phyloP scores from a whole-genome alignment of 768 basidiomycete genomes.

The Infundibulicybe gibba region DNA sequence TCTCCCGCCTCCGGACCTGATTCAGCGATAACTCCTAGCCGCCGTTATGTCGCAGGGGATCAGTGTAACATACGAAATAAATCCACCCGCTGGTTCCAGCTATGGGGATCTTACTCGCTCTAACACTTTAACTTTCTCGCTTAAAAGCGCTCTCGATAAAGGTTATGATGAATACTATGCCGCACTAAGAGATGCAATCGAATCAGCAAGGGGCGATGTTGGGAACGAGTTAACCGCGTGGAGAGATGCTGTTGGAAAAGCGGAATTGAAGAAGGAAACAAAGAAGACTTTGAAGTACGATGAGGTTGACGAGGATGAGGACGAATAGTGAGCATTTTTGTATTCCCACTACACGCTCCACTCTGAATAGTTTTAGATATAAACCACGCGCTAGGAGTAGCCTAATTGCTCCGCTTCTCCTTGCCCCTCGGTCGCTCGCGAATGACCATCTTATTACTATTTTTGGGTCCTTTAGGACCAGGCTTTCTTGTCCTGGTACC shows the following conservation, averaged over 20 bases:
- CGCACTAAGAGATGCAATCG: constrained; percentile 43
- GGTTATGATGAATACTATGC: constrained; percentile 44
- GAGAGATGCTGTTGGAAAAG: constrained; percentile 69
- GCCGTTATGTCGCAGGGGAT: constrained; percentile 22
- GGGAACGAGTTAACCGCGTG: constrained; percentile 72
- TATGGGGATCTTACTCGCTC: constrained; percentile 11
- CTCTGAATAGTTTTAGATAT: background rate
- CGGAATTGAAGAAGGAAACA: constrained; percentile 59
- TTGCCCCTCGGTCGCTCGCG: constrained; percentile 79
- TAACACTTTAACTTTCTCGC: constrained; percentile 14
- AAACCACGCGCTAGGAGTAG: background rate
- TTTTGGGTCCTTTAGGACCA: constrained; percentile 86
- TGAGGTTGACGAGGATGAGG: constrained; percentile 41
- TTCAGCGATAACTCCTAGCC: no score
- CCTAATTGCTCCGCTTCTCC: constrained; percentile 42
- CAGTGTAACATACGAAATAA: constrained; percentile 39
- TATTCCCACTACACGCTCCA: no score
- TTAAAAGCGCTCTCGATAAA: constrained; percentile 12
- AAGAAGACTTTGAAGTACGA: constrained; percentile 34
- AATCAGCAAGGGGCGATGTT: constrained; percentile 46
- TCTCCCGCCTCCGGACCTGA: background rate
- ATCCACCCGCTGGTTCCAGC: constrained; percentile 30
- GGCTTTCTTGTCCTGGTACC: constrained; percentile 92
- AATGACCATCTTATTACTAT: constrained; percentile 87
- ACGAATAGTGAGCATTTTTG: constrained; percentile 21